These are phyloP conservation scores for Zoysia matrella DNA, from an alignment of 202 grass and related monocot genomes.

Conservation along the genomic window DNA sequence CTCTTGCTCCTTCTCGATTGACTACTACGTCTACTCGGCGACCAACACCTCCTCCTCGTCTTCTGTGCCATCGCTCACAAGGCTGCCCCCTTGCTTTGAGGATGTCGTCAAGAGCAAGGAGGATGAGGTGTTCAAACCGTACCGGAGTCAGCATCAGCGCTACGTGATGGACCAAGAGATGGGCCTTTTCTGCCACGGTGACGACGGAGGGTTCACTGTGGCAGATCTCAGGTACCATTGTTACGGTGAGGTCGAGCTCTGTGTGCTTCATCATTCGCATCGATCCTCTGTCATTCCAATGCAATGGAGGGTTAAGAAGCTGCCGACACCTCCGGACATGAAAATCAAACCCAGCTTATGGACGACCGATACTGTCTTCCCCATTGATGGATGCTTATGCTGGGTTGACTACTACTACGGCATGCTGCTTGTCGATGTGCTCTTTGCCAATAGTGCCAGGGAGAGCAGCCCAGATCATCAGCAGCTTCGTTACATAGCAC, in stretches of 20 bases:
- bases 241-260: not conserved
- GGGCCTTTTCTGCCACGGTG: not conserved
- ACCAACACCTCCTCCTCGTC: not conserved
- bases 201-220: not conserved
- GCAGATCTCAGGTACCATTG: not conserved
- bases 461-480: not conserved
- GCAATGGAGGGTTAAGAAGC: not conserved
- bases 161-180: not conserved
- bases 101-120: no score
- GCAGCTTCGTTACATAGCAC: not conserved
- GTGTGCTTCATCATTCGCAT: not conserved
- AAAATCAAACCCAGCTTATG: not conserved
- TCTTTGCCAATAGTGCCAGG: not conserved
- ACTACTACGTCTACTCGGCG: constrained; percentile 8
- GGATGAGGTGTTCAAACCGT: not conserved
- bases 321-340: not conserved
- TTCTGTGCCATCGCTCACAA: not conserved
- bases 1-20: not conserved
- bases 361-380: no score
- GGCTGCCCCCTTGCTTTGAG: not conserved
- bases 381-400: not conserved
- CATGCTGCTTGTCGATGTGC: not conserved
- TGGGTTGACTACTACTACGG: not conserved
- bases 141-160: not conserved
- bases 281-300: no score